Evolutionary conservation across 345 rosid species (phyloP).

Genomic region (Eucalyptus coolabah): DNA sequence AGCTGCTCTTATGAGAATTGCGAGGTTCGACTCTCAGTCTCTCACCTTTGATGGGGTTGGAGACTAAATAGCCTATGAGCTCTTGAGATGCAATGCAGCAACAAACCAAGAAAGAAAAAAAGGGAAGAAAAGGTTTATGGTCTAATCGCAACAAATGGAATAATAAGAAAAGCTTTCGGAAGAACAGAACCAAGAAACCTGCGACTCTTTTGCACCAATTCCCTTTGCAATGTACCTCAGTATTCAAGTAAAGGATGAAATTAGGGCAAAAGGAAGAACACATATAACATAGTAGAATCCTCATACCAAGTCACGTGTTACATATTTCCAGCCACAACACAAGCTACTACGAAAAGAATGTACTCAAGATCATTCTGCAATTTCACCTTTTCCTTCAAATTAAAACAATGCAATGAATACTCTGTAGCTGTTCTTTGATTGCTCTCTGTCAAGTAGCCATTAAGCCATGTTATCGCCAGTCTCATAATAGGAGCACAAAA

Average conservation of each 20-base stretch:
- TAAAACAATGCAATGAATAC: not conserved
- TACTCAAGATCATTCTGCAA: not conserved
- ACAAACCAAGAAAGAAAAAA: not conserved
- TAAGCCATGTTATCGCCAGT: not conserved
- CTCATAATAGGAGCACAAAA: constrained; percentile 14
- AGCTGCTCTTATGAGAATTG: not conserved
- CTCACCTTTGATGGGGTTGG: not conserved
- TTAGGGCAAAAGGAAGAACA: not conserved
- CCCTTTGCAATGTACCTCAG: not conserved
- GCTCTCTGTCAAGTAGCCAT: not conserved
- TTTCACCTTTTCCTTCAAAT: not conserved
- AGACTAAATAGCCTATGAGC: not conserved
- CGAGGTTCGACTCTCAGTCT: not conserved
- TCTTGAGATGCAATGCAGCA: not conserved
- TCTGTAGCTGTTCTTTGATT: not conserved
- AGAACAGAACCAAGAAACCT: not conserved
- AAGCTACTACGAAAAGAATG: not conserved
- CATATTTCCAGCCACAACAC: not conserved
- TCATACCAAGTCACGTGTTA: not conserved
- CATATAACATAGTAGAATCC: not conserved
- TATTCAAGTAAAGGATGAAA: not conserved
- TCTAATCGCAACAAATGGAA: not conserved
- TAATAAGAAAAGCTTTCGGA: not conserved
- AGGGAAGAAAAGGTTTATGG: not conserved
- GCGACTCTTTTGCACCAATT: not conserved